A percentile compares a stretch with the other conserved stretches of the same genome.
phyloP scores from a whole-genome alignment of 2,329 filamentous ascomycete species.

The Monilinia fructigena region DNA sequence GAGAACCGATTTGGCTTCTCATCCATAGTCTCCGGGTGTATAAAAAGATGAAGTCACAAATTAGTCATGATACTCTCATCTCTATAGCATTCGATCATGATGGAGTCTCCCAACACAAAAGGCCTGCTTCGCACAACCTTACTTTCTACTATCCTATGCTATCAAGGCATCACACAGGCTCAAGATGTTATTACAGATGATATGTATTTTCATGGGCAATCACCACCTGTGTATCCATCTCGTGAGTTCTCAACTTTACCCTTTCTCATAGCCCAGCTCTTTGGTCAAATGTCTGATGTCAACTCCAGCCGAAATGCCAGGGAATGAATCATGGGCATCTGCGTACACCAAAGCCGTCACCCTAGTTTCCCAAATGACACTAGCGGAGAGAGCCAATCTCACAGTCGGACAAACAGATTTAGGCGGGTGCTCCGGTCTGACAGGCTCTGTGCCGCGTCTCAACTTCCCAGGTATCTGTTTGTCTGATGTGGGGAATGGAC shows the following conservation, averaged over 20 bases:
- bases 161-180: background rate
- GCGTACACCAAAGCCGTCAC: slow-evolving; percentile 68
- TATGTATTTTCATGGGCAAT: slow-evolving; percentile 42
- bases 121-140: slow-evolving; percentile 6
- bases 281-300: slow-evolving; percentile 17
- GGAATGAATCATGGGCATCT: slow-evolving; percentile 53
- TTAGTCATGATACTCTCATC: background rate
- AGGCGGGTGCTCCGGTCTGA: background rate
- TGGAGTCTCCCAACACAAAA: background rate
- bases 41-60: background rate
- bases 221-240: slow-evolving; percentile 42
- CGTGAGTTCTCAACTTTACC: slow-evolving; percentile 34
- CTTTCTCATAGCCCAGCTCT: background rate
- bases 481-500: background rate
- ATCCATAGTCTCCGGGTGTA: background rate
- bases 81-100: background rate
- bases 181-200: slow-evolving; percentile 38
- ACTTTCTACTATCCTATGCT: background rate
- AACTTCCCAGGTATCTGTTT: background rate
- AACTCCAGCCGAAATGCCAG: slow-evolving; percentile 36
- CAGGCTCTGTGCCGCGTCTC: background rate
- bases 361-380: slow-evolving; percentile 43
- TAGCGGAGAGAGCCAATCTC: background rate
- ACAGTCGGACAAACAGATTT: background rate
- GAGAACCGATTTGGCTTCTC: too few species aligned